Base-by-base conservation (phyloP, 306 rosid species). In the Cicer bijugum region DNA sequence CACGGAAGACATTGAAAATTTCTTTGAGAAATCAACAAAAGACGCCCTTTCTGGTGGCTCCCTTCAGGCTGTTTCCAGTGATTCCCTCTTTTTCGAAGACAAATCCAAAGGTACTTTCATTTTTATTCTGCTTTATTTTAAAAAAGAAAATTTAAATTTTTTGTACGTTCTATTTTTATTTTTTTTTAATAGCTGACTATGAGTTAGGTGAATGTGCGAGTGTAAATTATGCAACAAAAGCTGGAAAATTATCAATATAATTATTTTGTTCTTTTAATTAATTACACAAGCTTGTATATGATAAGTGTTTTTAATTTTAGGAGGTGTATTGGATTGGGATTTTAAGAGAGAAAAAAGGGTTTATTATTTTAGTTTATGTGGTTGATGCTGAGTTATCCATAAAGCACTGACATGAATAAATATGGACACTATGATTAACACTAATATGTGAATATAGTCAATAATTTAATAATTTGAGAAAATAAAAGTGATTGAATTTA, bases 1-100 rank as follows among this genome's bases (percentile, higher is more conserved):
- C 79, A 87, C 93, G 0, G 83, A 78, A n/a, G 97, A 90, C 85
- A 85, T 92, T 5, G 87, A 90, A 39, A 88, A 87, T 56, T 88
- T 84, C 83, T 88, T 62, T 42, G 94, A 92, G 82, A 81, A 88
- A 72, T 83, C 98, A 1, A 92, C 94, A 0, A 90, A 84, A 72
- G 94, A 90, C 55, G 96, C 96, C 69, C 94, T 84, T 67, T 81
- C 92, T 51, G 96, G 96, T 5, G 94, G 92, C 72, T 70, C 90
- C 17, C 88, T 88, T 16, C 46, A 90, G 14, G 50, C 86, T 10
- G 77, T 84, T 79, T 83, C 89, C 50, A 78, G 75, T 53, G 94
- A 92, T 4, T 69, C 90, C 5, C 86, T 92, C 67, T 92, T 85
- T 83, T 82, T 63, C 56, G 89, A 84, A 55, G 96, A 92, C 75